A percentile compares a stretch with the other conserved stretches of the same genome.
phyloP scores from a whole-genome alignment of 208 protist genomes.

The Perkinsela sp. region DNA sequence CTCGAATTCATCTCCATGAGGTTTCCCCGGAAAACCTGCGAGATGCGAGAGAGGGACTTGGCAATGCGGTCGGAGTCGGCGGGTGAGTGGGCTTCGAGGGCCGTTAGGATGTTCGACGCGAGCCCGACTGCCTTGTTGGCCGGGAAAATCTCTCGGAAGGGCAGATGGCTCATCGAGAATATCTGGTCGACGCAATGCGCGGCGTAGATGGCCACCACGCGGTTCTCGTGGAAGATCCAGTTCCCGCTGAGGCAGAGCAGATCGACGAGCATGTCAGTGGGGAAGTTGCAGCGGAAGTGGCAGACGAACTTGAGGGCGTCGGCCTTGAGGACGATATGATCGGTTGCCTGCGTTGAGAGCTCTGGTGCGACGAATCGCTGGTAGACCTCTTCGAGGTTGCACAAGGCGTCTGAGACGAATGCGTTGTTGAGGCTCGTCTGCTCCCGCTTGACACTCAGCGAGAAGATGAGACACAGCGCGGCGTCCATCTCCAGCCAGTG shows the following conservation, averaged over 20 bases:
- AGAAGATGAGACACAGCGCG: neutral
- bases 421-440: neutral
- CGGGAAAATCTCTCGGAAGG: neutral
- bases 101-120: neutral
- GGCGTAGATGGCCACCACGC: neutral
- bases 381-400: neutral
- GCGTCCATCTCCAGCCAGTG: neutral
- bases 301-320: constrained; percentile 40
- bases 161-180: neutral
- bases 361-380: neutral
- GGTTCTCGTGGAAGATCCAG: neutral
- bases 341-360: neutral
- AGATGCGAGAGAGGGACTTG: neutral
- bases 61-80: neutral
- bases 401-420: neutral
- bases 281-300: constrained; percentile 13
- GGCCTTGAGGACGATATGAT: constrained; percentile 17
- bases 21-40: neutral
- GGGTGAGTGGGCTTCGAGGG: neutral
- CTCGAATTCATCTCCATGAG: neutral
- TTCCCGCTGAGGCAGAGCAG: neutral
- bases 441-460: neutral
- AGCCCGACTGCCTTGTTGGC: neutral
- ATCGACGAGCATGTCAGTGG: neutral
- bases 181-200: neutral